Base-by-base conservation (phyloP, 305 asterid species). In the Fraxinus nigra region DNA sequence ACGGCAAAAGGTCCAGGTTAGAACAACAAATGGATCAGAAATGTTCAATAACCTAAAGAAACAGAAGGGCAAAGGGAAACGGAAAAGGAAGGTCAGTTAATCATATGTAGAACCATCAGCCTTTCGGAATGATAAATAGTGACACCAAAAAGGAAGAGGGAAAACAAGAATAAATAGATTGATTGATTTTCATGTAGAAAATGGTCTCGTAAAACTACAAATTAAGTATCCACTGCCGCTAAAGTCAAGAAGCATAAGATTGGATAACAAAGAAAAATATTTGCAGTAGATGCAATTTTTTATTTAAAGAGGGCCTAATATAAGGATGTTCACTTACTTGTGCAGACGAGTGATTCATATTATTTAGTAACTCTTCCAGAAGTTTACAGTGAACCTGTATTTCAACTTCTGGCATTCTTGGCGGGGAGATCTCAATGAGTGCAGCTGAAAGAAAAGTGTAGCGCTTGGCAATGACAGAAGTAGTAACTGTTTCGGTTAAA, bases 331-430 rank as follows among this genome's bases (percentile, higher is more conserved):
- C 63, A 78, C 95, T 92, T 90, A 97, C 99, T 84, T 97, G 98
- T 28, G 98, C 97, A 84, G 99, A 94, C 30, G 97, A 90, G 90
- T 95, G 99, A 80, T 85, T 91, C 99, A 94, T 97, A 89, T 90
- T 91, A 85, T 89, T 84, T 86, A 97, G 90, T 87, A 95, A 90
- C 91, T 97, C 98, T 85, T 93, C 87, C 90, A 97, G 90, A 88
- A 97, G 95, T 84, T 84, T 88, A 89, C 86, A 77, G 84, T 97
- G 99, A 89, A 90, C 87, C 81, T 84, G 87, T 76, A 87, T 78
- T 88, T 97, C 99, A 85, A 76, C 80, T 79, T 86, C 89, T 75
- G 92, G 84, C 99, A 97, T 92, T 86, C 87, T 90, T 72, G 90
- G 95, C 61, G 98, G 97, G 78, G 96, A 94, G 73, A 93, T 87